Percentiles rank a stretch among this genome's conserved stretches.
phyloP scores from a whole-genome alignment of 73 alveolate genomes.

The Tetrahymena elliotti region DNA sequence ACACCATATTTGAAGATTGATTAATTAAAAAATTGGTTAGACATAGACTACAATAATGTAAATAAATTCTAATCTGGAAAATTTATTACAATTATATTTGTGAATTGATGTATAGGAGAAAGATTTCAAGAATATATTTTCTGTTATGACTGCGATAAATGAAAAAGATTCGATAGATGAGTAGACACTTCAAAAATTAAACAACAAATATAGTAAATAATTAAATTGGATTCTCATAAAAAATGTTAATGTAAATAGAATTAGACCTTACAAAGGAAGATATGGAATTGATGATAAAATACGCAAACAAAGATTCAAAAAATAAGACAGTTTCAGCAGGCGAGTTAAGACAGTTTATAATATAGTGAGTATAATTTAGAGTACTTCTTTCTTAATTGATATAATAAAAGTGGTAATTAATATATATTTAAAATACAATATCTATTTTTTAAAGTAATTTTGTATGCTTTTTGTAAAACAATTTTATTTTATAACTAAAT shows the following conservation, averaged over 20 bases:
- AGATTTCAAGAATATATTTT: background rate
- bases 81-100: background rate
- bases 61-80: background rate
- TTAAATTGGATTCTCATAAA: background rate
- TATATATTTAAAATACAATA: too few relatives aligned
- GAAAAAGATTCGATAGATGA: background rate
- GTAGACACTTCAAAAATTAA: background rate
- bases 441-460: too few relatives aligned
- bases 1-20: background rate
- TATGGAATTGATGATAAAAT: background rate
- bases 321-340: background rate
- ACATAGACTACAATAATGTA: background rate
- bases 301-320: background rate
- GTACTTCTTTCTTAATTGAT: background rate
- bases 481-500: too few relatives aligned
- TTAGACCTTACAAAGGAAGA: background rate
- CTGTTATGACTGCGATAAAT: background rate
- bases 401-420: too few relatives aligned
- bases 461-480: too few relatives aligned
- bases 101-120: background rate
- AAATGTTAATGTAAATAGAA: background rate
- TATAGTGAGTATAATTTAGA: background rate
- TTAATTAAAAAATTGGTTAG: background rate
- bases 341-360: background rate
- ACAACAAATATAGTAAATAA: background rate